A percentile compares a stretch with the other conserved stretches of the same genome.
Evolutionary conservation across 805 yeast genomes (phyloP).

Genomic region (Vanderwaltozyma verrucispora): DNA sequence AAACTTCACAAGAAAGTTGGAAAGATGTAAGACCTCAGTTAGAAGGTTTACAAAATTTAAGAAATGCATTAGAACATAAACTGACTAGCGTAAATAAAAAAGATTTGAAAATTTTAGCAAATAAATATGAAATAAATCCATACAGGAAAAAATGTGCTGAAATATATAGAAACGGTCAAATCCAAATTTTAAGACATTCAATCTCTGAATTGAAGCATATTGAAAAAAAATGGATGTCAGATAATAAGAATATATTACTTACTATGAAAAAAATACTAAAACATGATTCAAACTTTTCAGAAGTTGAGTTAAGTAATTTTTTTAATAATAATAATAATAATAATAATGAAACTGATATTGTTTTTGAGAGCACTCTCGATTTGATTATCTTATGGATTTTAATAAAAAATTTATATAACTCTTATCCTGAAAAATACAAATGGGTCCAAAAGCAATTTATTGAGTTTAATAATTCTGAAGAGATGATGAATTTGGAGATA

Average conservation of each 20-base stretch:
- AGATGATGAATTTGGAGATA: not conserved
- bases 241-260: conserved; percentile 34
- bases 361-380: conserved; percentile 37
- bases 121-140: conserved; percentile 2
- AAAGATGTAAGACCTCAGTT: conserved; percentile 43
- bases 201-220: conserved; percentile 35
- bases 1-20: conserved; percentile 29
- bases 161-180: conserved; percentile 43
- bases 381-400: conserved; percentile 32
- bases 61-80: conserved; percentile 46
- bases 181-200: conserved; percentile 34
- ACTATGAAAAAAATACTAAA: conserved; percentile 44
- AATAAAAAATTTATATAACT: conserved; percentile 7
- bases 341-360: conserved; percentile 23
- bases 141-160: conserved; percentile 26
- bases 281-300: conserved; percentile 39
- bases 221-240: conserved; percentile 41
- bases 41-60: conserved; percentile 46
- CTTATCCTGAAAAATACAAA: conserved; percentile 9
- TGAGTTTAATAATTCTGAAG: not conserved
- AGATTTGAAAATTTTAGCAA: conserved; percentile 1
- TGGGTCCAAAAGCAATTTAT: conserved; percentile 9
- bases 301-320: conserved; percentile 37
- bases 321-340: conserved; percentile 32
- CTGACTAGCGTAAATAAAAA: conserved; percentile 1